These are phyloP conservation scores for Sugiyamaella novakii DNA, from an alignment of 1,139 yeast species.

Conservation along the genomic window DNA sequence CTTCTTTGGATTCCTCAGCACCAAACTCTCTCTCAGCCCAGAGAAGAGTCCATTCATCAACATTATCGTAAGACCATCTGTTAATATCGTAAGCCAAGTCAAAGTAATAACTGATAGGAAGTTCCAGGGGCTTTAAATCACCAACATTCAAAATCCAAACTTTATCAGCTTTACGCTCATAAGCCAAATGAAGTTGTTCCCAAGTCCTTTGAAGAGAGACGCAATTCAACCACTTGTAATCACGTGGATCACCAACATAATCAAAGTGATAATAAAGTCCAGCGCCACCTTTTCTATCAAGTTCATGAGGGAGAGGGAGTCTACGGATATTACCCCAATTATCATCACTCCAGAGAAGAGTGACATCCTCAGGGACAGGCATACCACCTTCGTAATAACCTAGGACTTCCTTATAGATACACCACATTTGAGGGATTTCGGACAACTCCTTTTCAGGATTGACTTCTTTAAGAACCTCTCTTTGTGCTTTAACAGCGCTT, in stretches of 20 bases:
- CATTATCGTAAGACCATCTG: slow-evolving; percentile 23
- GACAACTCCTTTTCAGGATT: slow-evolving; percentile 18
- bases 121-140: slow-evolving; percentile 29
- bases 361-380: slow-evolving; percentile 31
- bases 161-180: slow-evolving; percentile 25
- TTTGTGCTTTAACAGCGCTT: slow-evolving; percentile 25
- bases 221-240: slow-evolving; percentile 30
- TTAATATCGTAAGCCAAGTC: slow-evolving; percentile 30
- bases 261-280: slow-evolving; percentile 31
- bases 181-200: slow-evolving; percentile 29
- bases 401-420: slow-evolving; percentile 30
- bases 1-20: slow-evolving; percentile 20
- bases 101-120: slow-evolving; percentile 28
- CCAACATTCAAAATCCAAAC: slow-evolving; percentile 33
- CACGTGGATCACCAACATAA: slow-evolving; percentile 30
- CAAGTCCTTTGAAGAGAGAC: slow-evolving; percentile 28
- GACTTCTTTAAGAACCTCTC: slow-evolving; percentile 22
- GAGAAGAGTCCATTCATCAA: slow-evolving; percentile 24
- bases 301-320: slow-evolving; percentile 26
- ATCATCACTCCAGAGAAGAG: slow-evolving; percentile 29
- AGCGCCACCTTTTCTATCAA: slow-evolving; percentile 27
- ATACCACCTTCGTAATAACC: slow-evolving; percentile 30
- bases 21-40: slow-evolving; percentile 30
- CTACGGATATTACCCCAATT: slow-evolving; percentile 32
- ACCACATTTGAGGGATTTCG: slow-evolving; percentile 31